Percentiles rank a stretch among this genome's conserved stretches.
phyloP scores from a whole-genome alignment of 176 grass and related monocot species.

The Rhipidocladum racemiflorum region DNA sequence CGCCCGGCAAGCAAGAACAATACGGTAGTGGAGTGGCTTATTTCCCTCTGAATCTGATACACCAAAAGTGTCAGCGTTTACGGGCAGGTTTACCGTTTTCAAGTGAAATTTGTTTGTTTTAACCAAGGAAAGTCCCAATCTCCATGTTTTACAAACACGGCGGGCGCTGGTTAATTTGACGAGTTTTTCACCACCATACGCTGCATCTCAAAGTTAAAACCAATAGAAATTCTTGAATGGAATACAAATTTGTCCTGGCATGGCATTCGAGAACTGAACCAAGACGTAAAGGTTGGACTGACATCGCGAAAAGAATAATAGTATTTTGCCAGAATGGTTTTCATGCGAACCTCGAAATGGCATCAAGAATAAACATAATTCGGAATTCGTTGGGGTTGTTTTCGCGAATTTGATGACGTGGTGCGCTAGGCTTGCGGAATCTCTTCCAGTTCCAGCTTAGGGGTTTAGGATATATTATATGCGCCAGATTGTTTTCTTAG shows the following conservation, averaged over 20 bases:
- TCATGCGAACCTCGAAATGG: background rate
- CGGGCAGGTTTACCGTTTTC: background rate
- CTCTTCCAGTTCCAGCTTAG: no score
- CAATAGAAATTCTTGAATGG: background rate
- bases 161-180: no score
- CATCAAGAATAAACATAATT: background rate
- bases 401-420: no score
- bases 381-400: no score
- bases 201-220: background rate
- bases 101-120: background rate
- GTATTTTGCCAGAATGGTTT: background rate
- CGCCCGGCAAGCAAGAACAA: background rate
- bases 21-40: background rate
- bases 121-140: background rate
- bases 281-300: background rate
- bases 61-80: slow-evolving; percentile 4
- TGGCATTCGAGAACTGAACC: background rate
- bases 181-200: no score
- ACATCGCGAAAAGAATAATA: background rate
- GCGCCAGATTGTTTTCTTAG: background rate
- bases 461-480: no score
- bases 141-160: background rate
- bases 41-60: background rate
- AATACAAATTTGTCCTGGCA: slow-evolving; percentile 8
- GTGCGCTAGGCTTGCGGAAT: no score